Base-by-base conservation (phyloP, 192 early-diverging fungal species). In the Backusella macrospora region DNA sequence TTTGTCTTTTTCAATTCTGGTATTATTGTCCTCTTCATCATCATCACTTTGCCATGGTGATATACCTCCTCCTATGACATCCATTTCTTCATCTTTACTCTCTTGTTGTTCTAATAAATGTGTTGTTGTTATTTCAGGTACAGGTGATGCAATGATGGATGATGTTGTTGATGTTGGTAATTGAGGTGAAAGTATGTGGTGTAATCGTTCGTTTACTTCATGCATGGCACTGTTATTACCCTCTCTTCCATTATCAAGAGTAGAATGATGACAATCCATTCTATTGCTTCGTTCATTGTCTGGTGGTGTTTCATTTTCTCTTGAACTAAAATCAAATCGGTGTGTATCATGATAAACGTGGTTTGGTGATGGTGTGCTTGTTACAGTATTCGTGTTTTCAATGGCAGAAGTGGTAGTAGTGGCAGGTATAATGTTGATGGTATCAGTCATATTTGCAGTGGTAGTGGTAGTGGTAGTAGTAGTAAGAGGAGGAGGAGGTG, bases 81-180 rank as follows among this genome's bases (percentile, higher is more conserved):
- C 73, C 29, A 23, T 49, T 66, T 65, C 43, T 13, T 55, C 65
- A 23, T 74, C 73, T 59, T 65, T 37, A 1, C 21, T 48, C 42
- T 74, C 65, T 4, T 47, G 37, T 0, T 34, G 29, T 34, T 34
- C 29, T 34, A 34, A 34, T 34, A 34, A 34, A 34, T 34, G 29
- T 34, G 29, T 34, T 34, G 29, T 34, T 34, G 29, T 34, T 34
- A 34, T 34, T 34, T 34, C 29, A 34, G 29, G 29, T 34, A 34
- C 29, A 34, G 29, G 29, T 34, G 29, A 34, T 34, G 0, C 29
- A 34, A 34, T 34, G 29, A 34, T 34, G 0, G 29, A 34, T 34
- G 29, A 34, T 34, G 29, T 1, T 34, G 29, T 2, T 34, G 29
- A 34, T 34, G 29, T 34, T 34, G 29, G 29, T 34, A 34, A 34